Base-by-base conservation (phyloP, 306 rosid genomes). In the Ochetophila trinervis region DNA sequence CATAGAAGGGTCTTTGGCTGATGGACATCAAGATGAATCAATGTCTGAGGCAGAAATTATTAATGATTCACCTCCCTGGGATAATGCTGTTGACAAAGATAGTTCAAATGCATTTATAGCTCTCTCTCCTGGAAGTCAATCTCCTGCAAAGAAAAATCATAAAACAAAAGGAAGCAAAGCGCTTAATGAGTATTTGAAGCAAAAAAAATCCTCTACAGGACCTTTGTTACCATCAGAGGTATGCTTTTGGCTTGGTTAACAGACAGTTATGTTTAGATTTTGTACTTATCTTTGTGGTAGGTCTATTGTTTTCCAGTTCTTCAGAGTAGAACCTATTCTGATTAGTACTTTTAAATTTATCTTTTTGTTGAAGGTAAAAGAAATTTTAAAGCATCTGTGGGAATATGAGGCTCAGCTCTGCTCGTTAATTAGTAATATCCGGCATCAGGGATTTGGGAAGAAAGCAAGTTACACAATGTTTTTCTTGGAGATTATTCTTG, bases 401-500 rank as follows among this genome's bases (percentile, higher is more conserved):
- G 60, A 78, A 76, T 86, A 86, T 61, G 98, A 93, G 83, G 64
- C 83, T 62, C 57, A n/a, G 18, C 68, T 93, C 36, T 93, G 89
- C 78, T 79, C 85, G 51, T 73, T 64, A 67, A 82, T 89, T 37
- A 78, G 79, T 76, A 88, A 87, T 78, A 89, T 89, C 76, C 98
- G 87, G 67, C 69, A 53, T 73, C 86, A 77, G 72, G 95, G 88
- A 30, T 40, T 69, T 77, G 88, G 85, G 78, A 81, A 74, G 70
- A 84, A 86, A 70, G 88, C 79, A 22, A 93, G 86, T 65, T 65
- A 79, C 72, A 78, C 84, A 35, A 83, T 93, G 83, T 93, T 93
- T 84, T 93, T 93, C 88, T 82, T 93, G 42, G 89, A 87, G 73
- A 75, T 82, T 66, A 73, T 93, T 82, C 91, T 87, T 66, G 96